Evolutionary conservation across 345 rosid species (phyloP).

Genomic region (Acer saccharum): DNA sequence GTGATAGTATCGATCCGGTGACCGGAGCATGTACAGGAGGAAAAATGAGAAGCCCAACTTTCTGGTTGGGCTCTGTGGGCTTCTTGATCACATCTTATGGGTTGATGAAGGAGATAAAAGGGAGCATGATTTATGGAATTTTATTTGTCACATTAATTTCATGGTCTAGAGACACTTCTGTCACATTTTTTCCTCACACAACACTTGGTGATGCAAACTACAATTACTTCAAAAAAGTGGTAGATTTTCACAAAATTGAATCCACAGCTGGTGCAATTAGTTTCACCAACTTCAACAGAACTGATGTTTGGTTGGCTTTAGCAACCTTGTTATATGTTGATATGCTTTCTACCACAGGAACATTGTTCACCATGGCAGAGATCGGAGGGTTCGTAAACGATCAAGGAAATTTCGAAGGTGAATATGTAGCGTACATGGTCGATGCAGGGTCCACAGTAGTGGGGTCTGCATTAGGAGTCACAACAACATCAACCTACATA

Average conservation of each 20-base stretch:
- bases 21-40: conserved; percentile 71
- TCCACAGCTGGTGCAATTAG: conserved; percentile 76
- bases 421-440: conserved; percentile 72
- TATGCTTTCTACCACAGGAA: conserved; percentile 71
- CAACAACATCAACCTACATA: conserved; percentile 63
- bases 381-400: conserved; percentile 67
- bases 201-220: conserved; percentile 59
- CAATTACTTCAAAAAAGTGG: conserved; percentile 64
- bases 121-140: conserved; percentile 85
- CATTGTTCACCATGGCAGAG: conserved; percentile 83
- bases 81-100: conserved; percentile 69
- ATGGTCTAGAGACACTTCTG: conserved; percentile 78
- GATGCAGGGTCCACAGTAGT: conserved; percentile 78
- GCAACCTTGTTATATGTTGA: conserved; percentile 69
- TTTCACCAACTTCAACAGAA: conserved; percentile 51
- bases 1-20: conserved; percentile 42
- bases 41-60: conserved; percentile 72
- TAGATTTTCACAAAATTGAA: conserved; percentile 69
- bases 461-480: conserved; percentile 69
- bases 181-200: conserved; percentile 67
- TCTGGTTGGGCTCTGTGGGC: conserved; percentile 75
- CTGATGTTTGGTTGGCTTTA: conserved; percentile 77
- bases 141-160: conserved; percentile 68
- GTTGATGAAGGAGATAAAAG: conserved; percentile 66
- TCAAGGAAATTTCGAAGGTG: conserved; percentile 73